Percentiles rank a stretch among this genome's conserved stretches.
Conservation (phyloP, 208 protist genomes). For the Tritrichomonas musculus region DNA sequence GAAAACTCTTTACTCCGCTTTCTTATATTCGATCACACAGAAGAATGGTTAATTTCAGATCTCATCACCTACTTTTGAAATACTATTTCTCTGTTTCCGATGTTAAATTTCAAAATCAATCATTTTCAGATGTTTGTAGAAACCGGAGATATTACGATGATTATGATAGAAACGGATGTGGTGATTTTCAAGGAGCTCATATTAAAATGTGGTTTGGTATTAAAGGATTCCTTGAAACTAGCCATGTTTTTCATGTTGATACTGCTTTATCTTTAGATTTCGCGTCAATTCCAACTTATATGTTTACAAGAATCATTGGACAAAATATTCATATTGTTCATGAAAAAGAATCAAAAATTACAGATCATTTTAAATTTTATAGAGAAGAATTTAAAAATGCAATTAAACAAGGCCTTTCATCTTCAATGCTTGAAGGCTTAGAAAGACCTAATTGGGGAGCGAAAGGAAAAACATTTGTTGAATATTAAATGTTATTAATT, state of each 20-base stretch:
- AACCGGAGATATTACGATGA: neutral
- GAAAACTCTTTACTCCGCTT: neutral
- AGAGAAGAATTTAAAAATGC: no score
- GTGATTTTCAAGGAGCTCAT: neutral
- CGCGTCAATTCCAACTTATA: no score
- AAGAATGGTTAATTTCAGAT: neutral
- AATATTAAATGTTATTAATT: no score
- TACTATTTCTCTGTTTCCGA: neutral
- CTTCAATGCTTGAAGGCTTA: no score
- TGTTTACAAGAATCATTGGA: no score
- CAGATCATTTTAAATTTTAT: no score
- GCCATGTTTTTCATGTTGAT: neutral
- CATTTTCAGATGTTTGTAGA: neutral
- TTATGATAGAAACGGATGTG: neutral
- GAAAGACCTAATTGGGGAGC: no score
- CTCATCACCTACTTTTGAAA: neutral
- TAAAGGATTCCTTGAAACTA: neutral
- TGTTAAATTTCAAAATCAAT: neutral
- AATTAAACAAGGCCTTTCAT: no score
- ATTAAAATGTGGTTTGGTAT: neutral
- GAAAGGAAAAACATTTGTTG: no score
- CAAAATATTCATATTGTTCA: no score
- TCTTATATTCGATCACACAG: neutral
- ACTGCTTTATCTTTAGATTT: neutral
- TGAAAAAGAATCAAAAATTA: no score